Evolutionary conservation across 2,329 filamentous ascomycete species (phyloP).

Genomic region (Penicillium sp.): DNA sequence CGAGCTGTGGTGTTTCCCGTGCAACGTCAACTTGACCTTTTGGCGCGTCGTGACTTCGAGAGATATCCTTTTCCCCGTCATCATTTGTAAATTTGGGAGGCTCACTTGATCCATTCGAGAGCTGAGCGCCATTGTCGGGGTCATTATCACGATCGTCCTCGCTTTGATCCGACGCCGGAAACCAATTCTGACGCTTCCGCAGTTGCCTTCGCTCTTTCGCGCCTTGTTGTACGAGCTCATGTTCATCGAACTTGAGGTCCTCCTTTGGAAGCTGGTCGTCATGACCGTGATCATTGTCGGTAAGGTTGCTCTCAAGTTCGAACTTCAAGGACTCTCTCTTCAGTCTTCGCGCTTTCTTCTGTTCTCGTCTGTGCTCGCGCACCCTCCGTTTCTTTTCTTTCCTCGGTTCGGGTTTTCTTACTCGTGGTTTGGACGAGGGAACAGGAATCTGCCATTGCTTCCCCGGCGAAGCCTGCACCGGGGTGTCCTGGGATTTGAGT

Average conservation of each 20-base stretch:
- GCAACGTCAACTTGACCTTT: not conserved
- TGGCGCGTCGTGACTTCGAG: not conserved
- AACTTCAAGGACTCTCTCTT: slow-evolving; percentile 2
- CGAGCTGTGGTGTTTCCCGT: not conserved
- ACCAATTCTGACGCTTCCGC: not conserved
- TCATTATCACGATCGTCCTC: not conserved
- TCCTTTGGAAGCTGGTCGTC: not conserved
- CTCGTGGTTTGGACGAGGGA: not conserved
- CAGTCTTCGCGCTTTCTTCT: slow-evolving; percentile 1
- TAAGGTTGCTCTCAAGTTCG: not conserved
- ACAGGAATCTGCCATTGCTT: not conserved
- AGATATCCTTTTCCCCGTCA: not conserved
- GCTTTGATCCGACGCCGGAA: not conserved
- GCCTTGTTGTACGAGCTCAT: not conserved
- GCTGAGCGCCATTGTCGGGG: not conserved
- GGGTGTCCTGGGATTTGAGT: not conserved
- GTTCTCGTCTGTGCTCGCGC: slow-evolving; percentile 1
- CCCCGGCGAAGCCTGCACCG: not conserved
- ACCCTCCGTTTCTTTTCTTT: slow-evolving; percentile 12
- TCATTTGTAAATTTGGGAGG: not conserved
- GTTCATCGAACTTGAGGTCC: not conserved
- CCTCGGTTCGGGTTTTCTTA: not conserved
- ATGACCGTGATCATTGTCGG: not conserved
- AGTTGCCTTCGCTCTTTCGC: not conserved
- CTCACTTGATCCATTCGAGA: not conserved